phyloP scores from a whole-genome alignment of 805 yeast genomes.

The Teunomyces pallodes region DNA sequence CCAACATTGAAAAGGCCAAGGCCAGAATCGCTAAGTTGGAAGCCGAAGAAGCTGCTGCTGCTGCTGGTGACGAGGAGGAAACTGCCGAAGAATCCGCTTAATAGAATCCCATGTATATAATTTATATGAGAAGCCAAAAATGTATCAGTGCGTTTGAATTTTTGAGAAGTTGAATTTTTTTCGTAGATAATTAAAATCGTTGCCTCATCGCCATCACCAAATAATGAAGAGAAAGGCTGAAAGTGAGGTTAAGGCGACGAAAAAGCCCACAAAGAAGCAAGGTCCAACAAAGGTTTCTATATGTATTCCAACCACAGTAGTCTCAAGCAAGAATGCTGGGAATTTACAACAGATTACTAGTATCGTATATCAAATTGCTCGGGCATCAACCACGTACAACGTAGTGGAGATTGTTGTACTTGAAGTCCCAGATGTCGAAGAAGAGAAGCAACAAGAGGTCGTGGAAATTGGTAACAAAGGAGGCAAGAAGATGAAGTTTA shows the following conservation, averaged over 20 bases:
- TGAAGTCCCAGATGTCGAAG: slow-evolving; percentile 42
- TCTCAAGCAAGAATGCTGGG: slow-evolving; percentile 52
- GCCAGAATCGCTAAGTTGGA: slow-evolving; percentile 71
- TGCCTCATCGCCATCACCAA: not conserved
- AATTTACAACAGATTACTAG: slow-evolving; percentile 73
- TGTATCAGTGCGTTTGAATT: not conserved
- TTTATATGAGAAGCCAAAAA: not conserved
- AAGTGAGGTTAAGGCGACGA: slow-evolving; percentile 18
- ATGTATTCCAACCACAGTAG: slow-evolving; percentile 71
- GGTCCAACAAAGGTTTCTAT: slow-evolving; percentile 45
- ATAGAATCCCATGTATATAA: slow-evolving; percentile 1
- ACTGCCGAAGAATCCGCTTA: slow-evolving; percentile 1
- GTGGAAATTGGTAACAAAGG: slow-evolving; percentile 22
- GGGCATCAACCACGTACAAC: slow-evolving; percentile 64
- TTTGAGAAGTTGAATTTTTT: not conserved
- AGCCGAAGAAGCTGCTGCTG: slow-evolving; percentile 35
- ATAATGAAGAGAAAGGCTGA: slow-evolving; percentile 25
- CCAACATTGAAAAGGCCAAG: slow-evolving; percentile 73
- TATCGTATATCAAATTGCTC: slow-evolving; percentile 75
- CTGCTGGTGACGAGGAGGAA: slow-evolving; percentile 42
- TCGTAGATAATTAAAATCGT: not conserved
- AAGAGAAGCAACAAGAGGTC: slow-evolving; percentile 17
- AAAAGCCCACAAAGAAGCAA: slow-evolving; percentile 27
- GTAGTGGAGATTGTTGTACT: slow-evolving; percentile 75
- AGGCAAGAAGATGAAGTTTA: slow-evolving; percentile 32